Percentiles rank a stretch among this genome's conserved stretches.
phyloP scores from a whole-genome alignment of 2,329 filamentous ascomycete species.

The Colletotrichum lini region DNA sequence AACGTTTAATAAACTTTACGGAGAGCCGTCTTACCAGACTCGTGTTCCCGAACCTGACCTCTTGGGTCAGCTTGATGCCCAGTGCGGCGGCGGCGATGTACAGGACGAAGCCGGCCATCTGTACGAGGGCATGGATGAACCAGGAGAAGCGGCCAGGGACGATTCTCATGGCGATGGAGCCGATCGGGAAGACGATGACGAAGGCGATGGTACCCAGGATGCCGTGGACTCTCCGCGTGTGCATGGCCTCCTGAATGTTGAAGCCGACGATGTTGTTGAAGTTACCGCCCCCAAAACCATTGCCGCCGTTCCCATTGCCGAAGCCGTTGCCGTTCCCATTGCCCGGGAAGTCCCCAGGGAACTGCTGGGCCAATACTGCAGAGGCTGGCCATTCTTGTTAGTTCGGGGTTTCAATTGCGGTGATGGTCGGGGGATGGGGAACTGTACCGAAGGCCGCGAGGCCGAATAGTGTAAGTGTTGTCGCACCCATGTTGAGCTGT shows the following conservation, averaged over 20 bases:
- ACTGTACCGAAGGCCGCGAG: conserved; percentile 26
- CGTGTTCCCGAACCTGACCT: conserved; percentile 48
- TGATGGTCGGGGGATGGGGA: neutral
- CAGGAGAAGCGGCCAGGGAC: conserved; percentile 54
- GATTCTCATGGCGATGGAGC: conserved; percentile 59
- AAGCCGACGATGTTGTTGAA: conserved; percentile 45
- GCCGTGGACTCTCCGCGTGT: conserved; percentile 57
- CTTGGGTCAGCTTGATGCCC: conserved; percentile 58
- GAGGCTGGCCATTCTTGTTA: conserved; percentile 14
- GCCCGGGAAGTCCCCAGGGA: conserved; percentile 28
- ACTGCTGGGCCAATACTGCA: conserved; percentile 29
- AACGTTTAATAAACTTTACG: no score
- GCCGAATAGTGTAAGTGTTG: conserved; percentile 16
- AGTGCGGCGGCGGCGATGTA: conserved; percentile 58
- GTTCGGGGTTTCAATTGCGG: neutral
- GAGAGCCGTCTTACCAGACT: conserved; percentile 49
- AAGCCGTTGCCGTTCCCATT: conserved; percentile 32
- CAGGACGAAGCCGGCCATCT: conserved; percentile 54
- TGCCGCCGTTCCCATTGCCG: conserved; percentile 30
- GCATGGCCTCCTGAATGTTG: conserved; percentile 48
- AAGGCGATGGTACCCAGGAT: conserved; percentile 58
- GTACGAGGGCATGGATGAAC: conserved; percentile 56
- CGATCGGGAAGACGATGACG: conserved; percentile 60
- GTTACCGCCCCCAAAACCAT: conserved; percentile 35
- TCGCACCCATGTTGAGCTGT: conserved; percentile 18